Evolutionary conservation across 768 basidiomycete species (phyloP).

Genomic region (Russula earlei): DNA sequence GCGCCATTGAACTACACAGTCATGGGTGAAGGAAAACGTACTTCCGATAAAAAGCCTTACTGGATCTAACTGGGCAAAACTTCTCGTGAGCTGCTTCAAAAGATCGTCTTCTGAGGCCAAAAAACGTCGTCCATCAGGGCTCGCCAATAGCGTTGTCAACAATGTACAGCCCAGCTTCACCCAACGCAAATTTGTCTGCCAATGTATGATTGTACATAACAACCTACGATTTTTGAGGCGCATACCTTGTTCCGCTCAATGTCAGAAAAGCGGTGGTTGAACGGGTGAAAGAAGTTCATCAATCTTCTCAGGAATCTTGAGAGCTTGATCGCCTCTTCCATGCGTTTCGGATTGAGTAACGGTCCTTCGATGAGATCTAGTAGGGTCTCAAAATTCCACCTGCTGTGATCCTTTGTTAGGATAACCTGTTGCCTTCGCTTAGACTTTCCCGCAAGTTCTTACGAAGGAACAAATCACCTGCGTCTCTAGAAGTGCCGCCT

Average conservation of each 20-base stretch:
- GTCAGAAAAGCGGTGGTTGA: constrained; percentile 79
- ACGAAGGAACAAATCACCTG: constrained; percentile 40
- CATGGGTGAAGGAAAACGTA: background rate
- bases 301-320: constrained; percentile 83
- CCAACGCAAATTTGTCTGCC: constrained; percentile 73
- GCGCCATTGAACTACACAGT: constrained; percentile 53
- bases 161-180: constrained; percentile 76
- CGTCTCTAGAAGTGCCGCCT: constrained; percentile 73
- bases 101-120: constrained; percentile 77
- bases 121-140: constrained; percentile 76
- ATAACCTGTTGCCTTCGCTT: constrained; percentile 48
- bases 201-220: background rate
- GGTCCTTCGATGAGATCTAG: constrained; percentile 90
- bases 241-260: constrained; percentile 58
- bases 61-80: constrained; percentile 89
- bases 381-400: constrained; percentile 88
- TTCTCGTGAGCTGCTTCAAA: constrained; percentile 69
- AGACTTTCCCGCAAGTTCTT: background rate
- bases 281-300: constrained; percentile 91
- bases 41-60: constrained; percentile 35
- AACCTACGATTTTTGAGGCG: background rate
- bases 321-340: constrained; percentile 91
- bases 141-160: constrained; percentile 73
- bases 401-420: constrained; percentile 77
- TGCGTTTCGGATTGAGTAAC: constrained; percentile 77